phyloP scores from a whole-genome alignment of 306 rosid genomes.

The Canavalia gladiata region DNA sequence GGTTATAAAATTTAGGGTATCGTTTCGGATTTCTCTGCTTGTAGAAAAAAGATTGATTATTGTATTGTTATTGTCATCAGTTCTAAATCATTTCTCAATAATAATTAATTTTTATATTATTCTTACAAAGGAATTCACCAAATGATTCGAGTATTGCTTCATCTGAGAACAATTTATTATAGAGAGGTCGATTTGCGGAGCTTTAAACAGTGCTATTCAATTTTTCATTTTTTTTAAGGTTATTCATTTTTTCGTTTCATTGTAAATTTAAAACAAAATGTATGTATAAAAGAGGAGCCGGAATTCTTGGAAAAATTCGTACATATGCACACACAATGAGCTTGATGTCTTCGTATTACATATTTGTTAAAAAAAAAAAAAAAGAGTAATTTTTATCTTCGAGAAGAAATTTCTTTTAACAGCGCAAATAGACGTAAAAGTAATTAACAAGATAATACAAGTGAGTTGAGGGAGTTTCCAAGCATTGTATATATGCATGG shows the following conservation, averaged over 20 bases:
- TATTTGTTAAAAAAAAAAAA: too few relatives aligned
- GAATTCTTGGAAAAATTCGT: too few relatives aligned
- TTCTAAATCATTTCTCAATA: neutral
- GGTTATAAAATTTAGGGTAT: neutral
- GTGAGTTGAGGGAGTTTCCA: neutral
- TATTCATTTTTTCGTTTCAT: neutral
- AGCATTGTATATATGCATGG: neutral
- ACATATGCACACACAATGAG: too few relatives aligned
- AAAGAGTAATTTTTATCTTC: too few relatives aligned
- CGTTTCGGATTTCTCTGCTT: neutral
- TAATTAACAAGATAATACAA: too few relatives aligned
- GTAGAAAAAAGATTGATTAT: neutral
- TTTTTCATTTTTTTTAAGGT: neutral
- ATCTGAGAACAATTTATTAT: neutral
- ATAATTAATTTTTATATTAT: neutral
- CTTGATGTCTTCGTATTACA: too few relatives aligned
- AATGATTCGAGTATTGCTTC: neutral
- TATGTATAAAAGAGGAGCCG: neutral
- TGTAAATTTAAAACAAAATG: neutral
- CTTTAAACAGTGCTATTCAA: neutral
- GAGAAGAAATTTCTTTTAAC: too few relatives aligned
- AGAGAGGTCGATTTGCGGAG: neutral
- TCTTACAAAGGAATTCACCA: neutral
- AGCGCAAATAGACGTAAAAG: too few relatives aligned
- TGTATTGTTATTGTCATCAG: neutral